These are phyloP conservation scores for Pezicula rhizophila DNA, from an alignment of 2,329 filamentous ascomycete species.

Conservation along the genomic window DNA sequence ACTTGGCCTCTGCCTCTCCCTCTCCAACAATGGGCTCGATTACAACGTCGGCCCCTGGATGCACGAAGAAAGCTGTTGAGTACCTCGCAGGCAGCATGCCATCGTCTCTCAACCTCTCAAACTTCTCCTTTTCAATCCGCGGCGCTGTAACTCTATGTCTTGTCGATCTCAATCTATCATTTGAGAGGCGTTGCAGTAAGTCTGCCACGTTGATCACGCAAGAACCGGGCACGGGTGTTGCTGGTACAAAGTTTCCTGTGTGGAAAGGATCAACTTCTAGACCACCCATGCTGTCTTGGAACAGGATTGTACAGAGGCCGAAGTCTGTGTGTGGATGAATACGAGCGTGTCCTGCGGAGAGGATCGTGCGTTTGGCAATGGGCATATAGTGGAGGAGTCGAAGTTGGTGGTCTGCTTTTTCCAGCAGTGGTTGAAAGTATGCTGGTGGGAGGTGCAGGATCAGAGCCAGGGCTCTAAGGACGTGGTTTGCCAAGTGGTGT, in stretches of 20 bases:
- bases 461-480: not conserved
- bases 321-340: conserved; percentile 1
- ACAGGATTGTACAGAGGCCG: conserved; percentile 1
- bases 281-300: conserved; percentile 1
- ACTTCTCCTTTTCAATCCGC: not conserved
- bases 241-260: conserved; percentile 2
- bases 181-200: conserved; percentile 6
- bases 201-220: conserved; percentile 11
- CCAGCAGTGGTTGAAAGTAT: not conserved
- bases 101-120: not conserved
- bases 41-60: not conserved
- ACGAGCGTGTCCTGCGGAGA: not conserved
- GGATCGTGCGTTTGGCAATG: conserved; percentile 2
- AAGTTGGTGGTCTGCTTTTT: conserved; percentile 5
- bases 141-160: conserved; percentile 8
- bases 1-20: not conserved
- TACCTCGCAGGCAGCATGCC: conserved; percentile 2
- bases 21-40: conserved; percentile 1
- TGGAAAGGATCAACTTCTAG: conserved; percentile 1
- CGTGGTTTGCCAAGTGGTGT: not conserved
- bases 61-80: conserved; percentile 4
- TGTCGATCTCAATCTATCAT: conserved; percentile 8
- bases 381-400: conserved; percentile 13
- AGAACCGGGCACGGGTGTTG: conserved; percentile 3
- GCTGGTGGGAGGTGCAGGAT: not conserved